These are phyloP conservation scores for Pichia sp. DNA, from an alignment of 1,139 yeast species.

Conservation along the genomic window DNA sequence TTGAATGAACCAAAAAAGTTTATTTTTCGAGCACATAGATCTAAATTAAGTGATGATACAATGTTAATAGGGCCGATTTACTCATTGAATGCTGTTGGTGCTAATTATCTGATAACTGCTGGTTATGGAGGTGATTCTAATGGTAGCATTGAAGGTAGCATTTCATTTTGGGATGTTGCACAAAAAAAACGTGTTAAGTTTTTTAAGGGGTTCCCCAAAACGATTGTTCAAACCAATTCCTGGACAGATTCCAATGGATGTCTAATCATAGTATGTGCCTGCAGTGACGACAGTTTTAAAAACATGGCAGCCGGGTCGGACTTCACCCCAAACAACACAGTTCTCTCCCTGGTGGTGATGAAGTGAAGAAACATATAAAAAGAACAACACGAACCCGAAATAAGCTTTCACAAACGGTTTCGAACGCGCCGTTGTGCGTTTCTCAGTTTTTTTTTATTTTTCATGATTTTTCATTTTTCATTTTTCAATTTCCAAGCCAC, in stretches of 20 bases:
- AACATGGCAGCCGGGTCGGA: constrained; percentile 20
- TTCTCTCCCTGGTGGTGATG: neutral
- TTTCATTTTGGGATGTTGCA: constrained; percentile 72
- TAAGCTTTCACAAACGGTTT: neutral
- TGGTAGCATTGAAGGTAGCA: constrained; percentile 53
- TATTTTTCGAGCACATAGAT: constrained; percentile 82
- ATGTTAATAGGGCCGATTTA: constrained; percentile 69
- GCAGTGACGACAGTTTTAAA: constrained; percentile 52
- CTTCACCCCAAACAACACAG: neutral
- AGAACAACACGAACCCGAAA: too few species aligned
- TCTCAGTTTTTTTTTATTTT: neutral
- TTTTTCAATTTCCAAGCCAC: neutral
- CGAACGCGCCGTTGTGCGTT: neutral
- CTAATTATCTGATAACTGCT: constrained; percentile 8
- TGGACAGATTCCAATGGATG: neutral
- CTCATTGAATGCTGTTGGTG: constrained; percentile 29
- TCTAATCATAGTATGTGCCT: constrained; percentile 3
- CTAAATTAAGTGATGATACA: constrained; percentile 32
- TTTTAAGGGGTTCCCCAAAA: constrained; percentile 43
- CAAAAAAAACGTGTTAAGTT: constrained; percentile 57
- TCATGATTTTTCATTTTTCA: neutral
- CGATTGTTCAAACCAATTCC: constrained; percentile 6
- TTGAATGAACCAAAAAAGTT: constrained; percentile 45
- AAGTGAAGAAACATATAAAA: neutral
- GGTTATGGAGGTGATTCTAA: constrained; percentile 34